These are phyloP conservation scores for Nymphaea colorata DNA, from an alignment of 164 flowering plant genomes.

Conservation along the genomic window DNA sequence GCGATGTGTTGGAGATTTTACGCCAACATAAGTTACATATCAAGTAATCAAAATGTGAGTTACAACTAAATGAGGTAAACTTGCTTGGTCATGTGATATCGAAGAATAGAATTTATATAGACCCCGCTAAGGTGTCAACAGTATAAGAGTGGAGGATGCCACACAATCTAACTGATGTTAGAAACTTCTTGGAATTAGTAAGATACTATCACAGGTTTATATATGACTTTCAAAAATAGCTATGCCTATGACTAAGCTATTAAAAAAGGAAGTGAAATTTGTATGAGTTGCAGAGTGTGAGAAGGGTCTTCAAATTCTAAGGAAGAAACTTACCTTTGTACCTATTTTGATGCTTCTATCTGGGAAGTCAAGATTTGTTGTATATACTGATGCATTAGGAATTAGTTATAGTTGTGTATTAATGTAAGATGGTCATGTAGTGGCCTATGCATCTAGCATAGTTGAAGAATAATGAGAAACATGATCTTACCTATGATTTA, in stretches of 20 bases:
- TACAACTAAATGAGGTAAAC: too few relatives aligned
- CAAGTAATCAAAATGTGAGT: too few relatives aligned
- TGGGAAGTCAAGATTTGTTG: background rate
- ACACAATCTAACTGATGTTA: background rate
- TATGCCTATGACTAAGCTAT: background rate
- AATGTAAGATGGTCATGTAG: background rate
- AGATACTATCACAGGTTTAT: background rate
- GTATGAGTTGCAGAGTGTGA: background rate
- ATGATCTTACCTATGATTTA: background rate
- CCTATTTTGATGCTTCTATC: too few relatives aligned
- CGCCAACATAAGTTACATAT: too few relatives aligned
- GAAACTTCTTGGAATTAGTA: background rate
- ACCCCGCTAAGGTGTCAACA: background rate
- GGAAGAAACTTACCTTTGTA: background rate
- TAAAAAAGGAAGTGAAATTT: background rate
- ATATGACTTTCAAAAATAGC: background rate
- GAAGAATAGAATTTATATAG: background rate
- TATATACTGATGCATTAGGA: background rate
- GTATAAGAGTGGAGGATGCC: accelerated
- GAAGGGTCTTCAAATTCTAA: background rate
- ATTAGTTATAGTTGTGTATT: background rate
- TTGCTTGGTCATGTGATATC: background rate
- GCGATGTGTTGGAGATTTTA: background rate
- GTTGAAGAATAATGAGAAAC: background rate
- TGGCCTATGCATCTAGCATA: background rate